Evolutionary conservation across 768 basidiomycete genomes (phyloP), one percentile per base, ranked within the genome.

Genomic region (Boletus rex-veris): DNA sequence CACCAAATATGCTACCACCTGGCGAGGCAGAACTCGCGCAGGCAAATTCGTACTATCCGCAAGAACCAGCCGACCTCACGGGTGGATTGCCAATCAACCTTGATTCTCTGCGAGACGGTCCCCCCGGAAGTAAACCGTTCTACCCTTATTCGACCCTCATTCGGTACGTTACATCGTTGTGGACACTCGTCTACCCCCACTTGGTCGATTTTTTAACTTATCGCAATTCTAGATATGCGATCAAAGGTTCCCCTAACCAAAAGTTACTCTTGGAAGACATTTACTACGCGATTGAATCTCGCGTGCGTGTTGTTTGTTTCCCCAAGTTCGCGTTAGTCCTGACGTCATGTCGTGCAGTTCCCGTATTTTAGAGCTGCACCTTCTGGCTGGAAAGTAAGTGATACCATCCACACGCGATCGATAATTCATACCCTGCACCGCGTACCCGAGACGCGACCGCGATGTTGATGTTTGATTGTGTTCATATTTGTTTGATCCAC

Each of bases 71-170:
- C 64, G 89, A 92, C 75, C 79, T 91, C 57, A 88, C 88, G 8
- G 89, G 90, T 21, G 89, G 89, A 21, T 77, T 91, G 31, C 90
- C 90, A 47, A 89, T 92, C 64, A 92, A 89, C 65, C 85, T 92
- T 24, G 89, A 91, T 70, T 92, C 90, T 4, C 76, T 92, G 52
- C 79, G 90, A 49, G 90, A 93, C 65, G 90, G 91, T 0, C 91
- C 90, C 3, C 89, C 91, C 7, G 90, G 91, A 44, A 90, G 84
- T 68, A 93, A 93, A 69, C 90, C 90, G 7, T 92, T 92, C 64
- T 93, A 93, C 64, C 91, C 90, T 3, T 93, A 93, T 67, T 92
- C 90, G 4, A 93, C 90, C 33, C 82, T 93, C 50, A 93, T 93
- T 64, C 84, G 90, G 90, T 91, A 68, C 52, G 86, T 78, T 54